Percentiles rank a stretch among this genome's conserved stretches.
phyloP scores from a whole-genome alignment of 73 alveolate species.

The Paramecium bursaria region DNA sequence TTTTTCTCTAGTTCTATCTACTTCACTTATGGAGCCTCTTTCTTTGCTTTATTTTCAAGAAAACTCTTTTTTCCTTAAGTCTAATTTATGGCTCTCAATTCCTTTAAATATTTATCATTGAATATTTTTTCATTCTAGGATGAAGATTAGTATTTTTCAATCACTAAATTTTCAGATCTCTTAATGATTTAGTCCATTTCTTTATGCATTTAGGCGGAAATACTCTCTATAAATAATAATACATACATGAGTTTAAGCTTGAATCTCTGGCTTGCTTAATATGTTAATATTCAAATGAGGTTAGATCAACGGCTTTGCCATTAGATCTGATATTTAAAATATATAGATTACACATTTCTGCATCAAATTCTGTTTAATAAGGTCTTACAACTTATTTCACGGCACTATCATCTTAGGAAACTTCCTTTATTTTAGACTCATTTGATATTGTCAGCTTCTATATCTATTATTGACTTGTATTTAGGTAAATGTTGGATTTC shows the following conservation, averaged over 20 bases:
- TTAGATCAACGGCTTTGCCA: slow-evolving; percentile 47
- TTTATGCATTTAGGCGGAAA: slow-evolving; percentile 18
- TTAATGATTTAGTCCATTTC: slow-evolving; percentile 18
- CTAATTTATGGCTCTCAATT: too few species aligned
- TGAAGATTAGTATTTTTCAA: slow-evolving; percentile 7
- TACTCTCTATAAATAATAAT: slow-evolving; percentile 1
- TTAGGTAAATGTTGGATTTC: too few species aligned
- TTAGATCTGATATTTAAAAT: neutral
- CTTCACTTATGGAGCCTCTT: neutral
- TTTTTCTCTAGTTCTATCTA: neutral
- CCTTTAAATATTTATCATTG: neutral
- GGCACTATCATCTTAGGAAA: too few species aligned
- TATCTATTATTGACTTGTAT: too few species aligned
- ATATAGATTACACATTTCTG: slow-evolving; percentile 42
- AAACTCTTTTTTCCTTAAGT: too few species aligned
- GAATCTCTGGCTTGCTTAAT: slow-evolving; percentile 28
- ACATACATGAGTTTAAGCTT: too few species aligned
- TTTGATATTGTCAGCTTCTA: too few species aligned
- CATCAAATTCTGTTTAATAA: slow-evolving; percentile 50
- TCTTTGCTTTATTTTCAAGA: slow-evolving; percentile 5
- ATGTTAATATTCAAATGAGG: slow-evolving; percentile 13
- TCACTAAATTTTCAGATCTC: slow-evolving; percentile 39
- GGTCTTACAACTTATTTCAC: too few species aligned
- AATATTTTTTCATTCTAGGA: neutral
- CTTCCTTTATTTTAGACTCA: too few species aligned